These are phyloP conservation scores for Candida frijolesensis DNA, from an alignment of 1,139 yeast species.

Conservation along the genomic window DNA sequence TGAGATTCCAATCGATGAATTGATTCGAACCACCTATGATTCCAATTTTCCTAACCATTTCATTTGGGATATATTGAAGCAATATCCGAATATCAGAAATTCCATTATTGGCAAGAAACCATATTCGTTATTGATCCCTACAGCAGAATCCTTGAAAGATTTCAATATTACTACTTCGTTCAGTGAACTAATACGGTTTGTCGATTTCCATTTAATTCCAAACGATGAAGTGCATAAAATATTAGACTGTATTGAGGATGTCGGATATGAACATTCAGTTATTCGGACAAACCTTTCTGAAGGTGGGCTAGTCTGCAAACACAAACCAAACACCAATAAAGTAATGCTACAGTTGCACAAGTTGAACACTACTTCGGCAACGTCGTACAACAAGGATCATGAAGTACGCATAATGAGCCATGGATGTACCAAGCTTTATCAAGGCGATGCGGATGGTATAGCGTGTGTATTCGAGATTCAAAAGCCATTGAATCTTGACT, in stretches of 20 bases:
- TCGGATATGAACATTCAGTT: constrained; percentile 7
- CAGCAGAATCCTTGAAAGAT: constrained; percentile 54
- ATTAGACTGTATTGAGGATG: constrained; percentile 32
- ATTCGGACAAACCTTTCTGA: constrained; percentile 40
- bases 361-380: constrained; percentile 10
- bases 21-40: constrained; percentile 51
- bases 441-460: constrained; percentile 16
- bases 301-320: constrained; percentile 45
- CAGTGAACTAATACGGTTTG: constrained; percentile 52
- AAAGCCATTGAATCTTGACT: constrained; percentile 53
- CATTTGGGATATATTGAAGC: constrained; percentile 51
- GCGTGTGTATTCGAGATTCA: constrained; percentile 76
- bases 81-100: constrained; percentile 29
- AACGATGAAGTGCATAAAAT: constrained; percentile 42
- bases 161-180: constrained; percentile 53
- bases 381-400: constrained; percentile 54
- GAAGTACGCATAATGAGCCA: constrained; percentile 65
- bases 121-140: constrained; percentile 78
- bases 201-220: constrained; percentile 72
- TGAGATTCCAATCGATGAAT: constrained; percentile 54
- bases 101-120: constrained; percentile 24
- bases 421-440: constrained; percentile 61
- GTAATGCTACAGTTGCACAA: constrained; percentile 31
- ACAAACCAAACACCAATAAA: constrained; percentile 41
- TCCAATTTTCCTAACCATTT: constrained; percentile 43